phyloP scores from a whole-genome alignment of 306 rosid genomes.

The Medicago arabica region DNA sequence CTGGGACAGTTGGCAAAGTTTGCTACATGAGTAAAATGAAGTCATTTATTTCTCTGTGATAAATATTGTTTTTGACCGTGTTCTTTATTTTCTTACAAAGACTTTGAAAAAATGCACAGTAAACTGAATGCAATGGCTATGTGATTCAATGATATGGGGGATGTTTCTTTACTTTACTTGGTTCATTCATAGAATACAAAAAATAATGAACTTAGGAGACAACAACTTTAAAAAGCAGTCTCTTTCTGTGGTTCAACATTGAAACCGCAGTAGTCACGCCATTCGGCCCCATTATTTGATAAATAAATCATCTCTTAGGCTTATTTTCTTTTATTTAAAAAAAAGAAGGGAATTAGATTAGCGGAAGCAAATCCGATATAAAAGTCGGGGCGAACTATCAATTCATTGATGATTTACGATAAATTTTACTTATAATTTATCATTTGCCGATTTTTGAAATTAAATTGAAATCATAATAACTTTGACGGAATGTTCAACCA shows the following conservation, averaged over 20 bases:
- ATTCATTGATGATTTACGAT: no score
- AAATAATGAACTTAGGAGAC: slow-evolving; percentile 8
- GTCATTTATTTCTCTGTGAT: slow-evolving; percentile 26
- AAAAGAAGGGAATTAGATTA: neutral
- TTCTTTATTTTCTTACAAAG: slow-evolving; percentile 23
- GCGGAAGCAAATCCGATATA: no score
- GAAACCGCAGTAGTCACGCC: slow-evolving; percentile 32
- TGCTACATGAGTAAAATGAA: slow-evolving; percentile 35
- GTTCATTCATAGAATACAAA: slow-evolving; percentile 39
- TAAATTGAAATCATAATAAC: no score
- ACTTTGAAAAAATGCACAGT: slow-evolving; percentile 42
- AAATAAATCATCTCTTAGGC: neutral
- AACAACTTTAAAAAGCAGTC: slow-evolving; percentile 38
- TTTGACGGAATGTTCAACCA: no score
- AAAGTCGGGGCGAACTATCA: neutral
- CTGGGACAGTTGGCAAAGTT: slow-evolving; percentile 27
- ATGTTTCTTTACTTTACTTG: slow-evolving; percentile 37
- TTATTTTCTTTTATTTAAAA: neutral
- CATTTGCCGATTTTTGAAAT: no score
- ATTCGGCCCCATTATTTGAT: slow-evolving; percentile 26
- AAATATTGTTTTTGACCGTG: slow-evolving; percentile 38
- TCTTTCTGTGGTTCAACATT: slow-evolving; percentile 41
- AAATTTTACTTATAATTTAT: no score
- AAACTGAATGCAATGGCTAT: neutral
- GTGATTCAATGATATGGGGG: slow-evolving; percentile 46